Conservation (phyloP, 2,329 filamentous ascomycete genomes). For the Stromatinia cepivora region DNA sequence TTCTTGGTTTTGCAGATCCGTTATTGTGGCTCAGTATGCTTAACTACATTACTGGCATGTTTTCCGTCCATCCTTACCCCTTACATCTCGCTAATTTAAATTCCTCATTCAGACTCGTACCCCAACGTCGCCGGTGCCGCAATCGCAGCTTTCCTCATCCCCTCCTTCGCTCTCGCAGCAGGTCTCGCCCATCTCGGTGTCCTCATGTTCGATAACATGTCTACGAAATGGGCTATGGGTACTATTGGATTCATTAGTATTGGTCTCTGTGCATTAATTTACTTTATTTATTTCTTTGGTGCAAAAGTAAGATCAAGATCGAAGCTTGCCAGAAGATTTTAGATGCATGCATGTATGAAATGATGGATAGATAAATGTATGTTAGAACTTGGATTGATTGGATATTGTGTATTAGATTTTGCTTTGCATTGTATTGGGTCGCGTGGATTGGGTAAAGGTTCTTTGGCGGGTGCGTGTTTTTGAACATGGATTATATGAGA, state of each 20-base stretch:
- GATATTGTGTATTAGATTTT: background rate
- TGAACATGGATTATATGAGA: background rate
- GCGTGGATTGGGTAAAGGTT: background rate
- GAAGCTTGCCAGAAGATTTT: constrained; percentile 17
- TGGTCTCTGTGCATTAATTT: constrained; percentile 45
- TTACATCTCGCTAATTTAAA: constrained; percentile 3
- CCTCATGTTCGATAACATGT: constrained; percentile 41
- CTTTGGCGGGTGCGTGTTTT: background rate
- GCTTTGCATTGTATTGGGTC: background rate
- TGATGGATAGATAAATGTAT: background rate
- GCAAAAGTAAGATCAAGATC: constrained; percentile 18
- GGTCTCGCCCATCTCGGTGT: constrained; percentile 45
- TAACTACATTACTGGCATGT: constrained; percentile 40
- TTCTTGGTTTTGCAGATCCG: constrained; percentile 46
- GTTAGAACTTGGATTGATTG: background rate
- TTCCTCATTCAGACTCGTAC: constrained; percentile 41
- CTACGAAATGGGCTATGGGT: constrained; percentile 46
- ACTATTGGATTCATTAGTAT: constrained; percentile 46
- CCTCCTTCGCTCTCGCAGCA: constrained; percentile 46
- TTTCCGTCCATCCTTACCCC: background rate
- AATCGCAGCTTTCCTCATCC: constrained; percentile 48
- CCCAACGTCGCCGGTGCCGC: constrained; percentile 46
- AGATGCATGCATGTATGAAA: background rate
- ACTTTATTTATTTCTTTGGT: constrained; percentile 44
- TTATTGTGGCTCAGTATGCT: constrained; percentile 48